A percentile compares a stretch with the other conserved stretches of the same genome.
Conservation (phyloP, 441 rosid species). For the Manihot esculenta region DNA sequence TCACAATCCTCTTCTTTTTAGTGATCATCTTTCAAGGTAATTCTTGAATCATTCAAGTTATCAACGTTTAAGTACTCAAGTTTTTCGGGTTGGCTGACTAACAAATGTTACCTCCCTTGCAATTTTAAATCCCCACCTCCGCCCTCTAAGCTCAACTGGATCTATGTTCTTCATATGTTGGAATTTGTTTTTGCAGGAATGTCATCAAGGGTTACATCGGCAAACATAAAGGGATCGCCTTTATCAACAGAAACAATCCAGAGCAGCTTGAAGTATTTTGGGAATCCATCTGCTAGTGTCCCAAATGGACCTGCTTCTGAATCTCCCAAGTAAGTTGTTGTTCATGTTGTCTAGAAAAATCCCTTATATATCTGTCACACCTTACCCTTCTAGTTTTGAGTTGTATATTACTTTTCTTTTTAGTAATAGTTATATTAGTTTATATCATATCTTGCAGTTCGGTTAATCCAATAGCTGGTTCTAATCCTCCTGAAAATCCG, state of each 20-base stretch:
- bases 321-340: slow-evolving; percentile 43
- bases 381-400: not conserved
- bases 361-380: not conserved
- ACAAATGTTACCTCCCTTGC: too few relatives aligned
- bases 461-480: slow-evolving; percentile 49
- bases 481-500: slow-evolving; percentile 34
- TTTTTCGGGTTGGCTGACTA: not conserved
- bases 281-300: slow-evolving; percentile 44
- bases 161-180: not conserved
- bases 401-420: not conserved
- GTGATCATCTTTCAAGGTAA: slow-evolving; percentile 45
- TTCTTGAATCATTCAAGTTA: not conserved
- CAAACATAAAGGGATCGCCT: slow-evolving; percentile 44
- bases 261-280: slow-evolving; percentile 45
- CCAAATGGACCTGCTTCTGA: slow-evolving; percentile 35
- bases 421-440: not conserved
- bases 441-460: slow-evolving; percentile 37
- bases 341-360: slow-evolving; percentile 2
- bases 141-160: not conserved
- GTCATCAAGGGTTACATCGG: slow-evolving; percentile 40
- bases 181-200: slow-evolving; percentile 46
- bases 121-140: too few relatives aligned
- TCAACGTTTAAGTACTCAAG: not conserved
- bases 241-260: slow-evolving; percentile 36
- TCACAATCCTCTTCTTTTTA: slow-evolving; percentile 62